Base-by-base conservation (phyloP, 352 stramenopile species). In the Phytophthora pluvialis region DNA sequence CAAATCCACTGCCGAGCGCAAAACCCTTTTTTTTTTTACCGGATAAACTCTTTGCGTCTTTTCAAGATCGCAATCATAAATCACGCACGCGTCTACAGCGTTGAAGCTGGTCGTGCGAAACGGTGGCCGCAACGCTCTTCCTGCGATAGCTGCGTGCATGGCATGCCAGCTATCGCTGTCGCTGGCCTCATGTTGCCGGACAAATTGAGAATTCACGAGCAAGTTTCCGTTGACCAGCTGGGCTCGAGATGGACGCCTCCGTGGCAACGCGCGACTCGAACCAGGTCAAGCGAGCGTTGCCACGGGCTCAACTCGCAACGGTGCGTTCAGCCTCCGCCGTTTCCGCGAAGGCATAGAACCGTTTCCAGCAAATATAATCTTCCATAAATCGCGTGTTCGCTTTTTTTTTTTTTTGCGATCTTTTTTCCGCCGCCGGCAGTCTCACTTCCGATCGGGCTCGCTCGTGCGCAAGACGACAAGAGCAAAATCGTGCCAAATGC, bases 321-420 rank as follows among this genome's bases (percentile, higher is more conserved):
- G 53, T 53, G 49, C 44, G 59, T 67, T 60, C 59, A 60, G 59
- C 39, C 31, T 13, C 29, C 6, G 10, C 50, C 42, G 60, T 67
- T 67, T 61, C 59, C 21, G 21, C 21, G 21, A 21, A 21, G 21
- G 31, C 36, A 49, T 55, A 21, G 32, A 50, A 31, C 38, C n/a
- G 36, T 63, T 49, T 49, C 54, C 45, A 40, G 38, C 57, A 56
- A 61, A 64, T 48, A 35, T 16, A 50, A 65, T 59, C 48, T 66
- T 60, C 31, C 43, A 52, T 60, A 59, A 53, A 50, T 43, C 40
- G 28, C 26, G 44, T 44, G 64, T 56, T 48, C 32, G 31, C 36
- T 36, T 52, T 53, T 46, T 64, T 64, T 60, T 11, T 29, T n/a
- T 44, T 52, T 64, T 73, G 66, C 66, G 60, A 74, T 74, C 66